Conservation (phyloP, 1,284 basidiomycete species). For the Cryptococcus hybrid region DNA sequence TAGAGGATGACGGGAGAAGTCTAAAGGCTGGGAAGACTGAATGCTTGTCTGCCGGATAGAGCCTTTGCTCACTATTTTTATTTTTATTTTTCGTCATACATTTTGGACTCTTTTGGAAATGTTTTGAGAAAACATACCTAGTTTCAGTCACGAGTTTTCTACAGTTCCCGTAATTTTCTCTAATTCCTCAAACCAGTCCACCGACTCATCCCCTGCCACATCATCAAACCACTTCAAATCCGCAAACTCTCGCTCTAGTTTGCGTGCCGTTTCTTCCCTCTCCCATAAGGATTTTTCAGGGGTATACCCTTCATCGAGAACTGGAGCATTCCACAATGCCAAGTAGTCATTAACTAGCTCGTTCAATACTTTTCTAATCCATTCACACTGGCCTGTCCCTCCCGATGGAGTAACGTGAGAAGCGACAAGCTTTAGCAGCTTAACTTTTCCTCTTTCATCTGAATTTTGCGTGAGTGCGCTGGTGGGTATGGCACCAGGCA, state of each 20-base stretch:
- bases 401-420: conserved; percentile 31
- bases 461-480: not conserved
- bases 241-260: conserved; percentile 14
- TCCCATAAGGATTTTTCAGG: not conserved
- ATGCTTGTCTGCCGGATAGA: conserved; percentile 1
- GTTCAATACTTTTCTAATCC: conserved; percentile 22
- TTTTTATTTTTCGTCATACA: not conserved
- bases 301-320: not conserved
- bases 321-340: conserved; percentile 23
- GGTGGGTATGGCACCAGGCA: not conserved
- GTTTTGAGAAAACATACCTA: not conserved
- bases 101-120: not conserved
- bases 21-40: conserved; percentile 20
- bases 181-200: conserved; percentile 36
- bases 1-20: conserved; percentile 7
- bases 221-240: conserved; percentile 39
- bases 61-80: not conserved
- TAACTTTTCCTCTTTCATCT: conserved; percentile 22
- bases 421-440: conserved; percentile 32
- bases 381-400: conserved; percentile 32
- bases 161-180: conserved; percentile 21
- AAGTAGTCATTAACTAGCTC: conserved; percentile 27
- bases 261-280: conserved; percentile 1
- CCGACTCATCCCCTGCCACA: conserved; percentile 13
- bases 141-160: conserved; percentile 1